These are phyloP conservation scores for Mariannaea sp. DNA, from an alignment of 2,329 filamentous ascomycete genomes.

Conservation along the genomic window DNA sequence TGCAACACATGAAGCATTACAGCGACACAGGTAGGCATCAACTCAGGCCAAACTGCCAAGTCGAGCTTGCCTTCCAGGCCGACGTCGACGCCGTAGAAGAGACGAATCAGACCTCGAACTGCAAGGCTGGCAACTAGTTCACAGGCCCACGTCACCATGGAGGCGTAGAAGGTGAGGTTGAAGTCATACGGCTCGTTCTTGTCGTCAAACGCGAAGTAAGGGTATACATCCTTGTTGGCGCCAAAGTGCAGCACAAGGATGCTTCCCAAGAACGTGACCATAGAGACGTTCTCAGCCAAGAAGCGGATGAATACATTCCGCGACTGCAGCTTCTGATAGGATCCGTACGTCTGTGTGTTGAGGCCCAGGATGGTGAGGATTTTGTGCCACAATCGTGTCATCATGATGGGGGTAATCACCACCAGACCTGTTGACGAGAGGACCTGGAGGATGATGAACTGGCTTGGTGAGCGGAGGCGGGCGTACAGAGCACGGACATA, in stretches of 20 bases:
- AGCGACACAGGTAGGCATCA: constrained; percentile 67
- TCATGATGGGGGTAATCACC: constrained; percentile 66
- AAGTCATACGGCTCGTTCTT: constrained; percentile 61
- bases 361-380: constrained; percentile 58
- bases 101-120: constrained; percentile 61
- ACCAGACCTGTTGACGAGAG: constrained; percentile 68
- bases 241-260: constrained; percentile 70
- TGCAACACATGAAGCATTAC: constrained; percentile 72
- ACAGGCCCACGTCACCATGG: constrained; percentile 68
- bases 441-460: constrained; percentile 69
- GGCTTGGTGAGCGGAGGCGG: constrained; percentile 65
- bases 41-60: constrained; percentile 68
- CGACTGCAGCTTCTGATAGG: constrained; percentile 69
- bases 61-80: constrained; percentile 68
- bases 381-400: constrained; percentile 64
- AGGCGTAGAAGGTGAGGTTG: constrained; percentile 65
- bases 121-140: constrained; percentile 66
- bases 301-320: constrained; percentile 71
- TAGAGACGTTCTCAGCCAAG: constrained; percentile 69
- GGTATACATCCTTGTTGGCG: constrained; percentile 69
- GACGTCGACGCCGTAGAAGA: constrained; percentile 65
- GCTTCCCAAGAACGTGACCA: constrained; percentile 70
- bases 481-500: constrained; percentile 73
- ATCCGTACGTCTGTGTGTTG: constrained; percentile 63
- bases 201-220: constrained; percentile 69